Base-by-base conservation (phyloP, 169 alveolate genomes). In the Plasmodium knowlesi region DNA sequence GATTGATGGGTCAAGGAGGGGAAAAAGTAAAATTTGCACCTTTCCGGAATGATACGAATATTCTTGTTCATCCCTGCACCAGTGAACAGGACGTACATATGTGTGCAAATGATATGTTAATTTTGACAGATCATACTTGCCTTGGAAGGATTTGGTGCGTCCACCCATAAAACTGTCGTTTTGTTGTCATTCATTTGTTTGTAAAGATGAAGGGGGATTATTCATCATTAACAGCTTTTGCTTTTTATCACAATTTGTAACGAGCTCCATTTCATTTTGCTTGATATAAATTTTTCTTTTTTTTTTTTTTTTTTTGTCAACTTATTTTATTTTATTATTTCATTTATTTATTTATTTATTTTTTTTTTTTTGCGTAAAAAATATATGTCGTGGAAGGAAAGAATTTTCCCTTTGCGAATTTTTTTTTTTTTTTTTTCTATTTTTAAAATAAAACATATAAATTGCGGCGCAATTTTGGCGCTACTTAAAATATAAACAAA, bases 241-340 rank as follows among this genome's bases (percentile, higher is more conserved):
- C 37, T n/a, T 67, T 67, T 67, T 67, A 67, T 25, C 6, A 28
- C 16, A 22, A n/a, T 67, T 67, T 25, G 41, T 28, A 67, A 25
- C 19, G 76, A 67, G 12, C 5, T 67, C 10, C 1, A 67, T 25
- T 25, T n/a, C 37, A 67, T 19, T 67, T 61, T 67, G 76, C 76
- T 22, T 79, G 0, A 79, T 41, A n/a, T 41, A 6, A 79, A 19
- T 79, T 39, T 78, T 34, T 78, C 39, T 76, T 76, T 76, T 43
- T 79, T 39, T 78, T 34, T 78, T 76, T 76, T 76, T 76, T 78
- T 79, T 79, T 79, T 79, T 79, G 84, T 16, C 32, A 32, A 41
- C 32, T 16, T 79, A 37, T 37, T 79, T 79, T n/a, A n/a, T n/a
- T n/a, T n/a, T n/a, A n/a, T n/a, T n/a, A n/a, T n/a, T n/a, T n/a